These are phyloP conservation scores for Trypanosomatidae sp. DNA, from an alignment of 208 protist genomes.

Conservation along the genomic window DNA sequence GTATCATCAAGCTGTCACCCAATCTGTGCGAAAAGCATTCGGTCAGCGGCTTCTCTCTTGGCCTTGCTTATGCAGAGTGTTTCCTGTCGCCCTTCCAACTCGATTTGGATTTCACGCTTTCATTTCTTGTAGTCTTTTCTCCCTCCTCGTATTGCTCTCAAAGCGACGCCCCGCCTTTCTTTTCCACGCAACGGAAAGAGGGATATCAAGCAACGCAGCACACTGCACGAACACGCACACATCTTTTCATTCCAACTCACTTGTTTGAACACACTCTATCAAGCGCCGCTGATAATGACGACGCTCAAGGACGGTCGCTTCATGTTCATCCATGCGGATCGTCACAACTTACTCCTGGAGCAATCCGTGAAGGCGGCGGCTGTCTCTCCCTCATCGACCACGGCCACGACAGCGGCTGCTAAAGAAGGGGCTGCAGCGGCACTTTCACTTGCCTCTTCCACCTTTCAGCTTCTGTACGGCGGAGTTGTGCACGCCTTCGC, in stretches of 20 bases:
- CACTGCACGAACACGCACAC: neutral
- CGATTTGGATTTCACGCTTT: neutral
- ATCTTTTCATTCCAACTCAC: neutral
- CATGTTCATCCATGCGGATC: conserved; percentile 10
- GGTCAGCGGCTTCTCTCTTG: neutral
- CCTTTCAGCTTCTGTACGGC: conserved; percentile 38
- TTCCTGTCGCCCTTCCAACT: neutral
- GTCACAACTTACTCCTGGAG: conserved; percentile 8
- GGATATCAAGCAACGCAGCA: neutral
- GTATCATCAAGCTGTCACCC: neutral
- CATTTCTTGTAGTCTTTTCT: neutral
- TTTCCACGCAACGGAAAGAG: neutral
- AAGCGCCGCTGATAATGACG: neutral
- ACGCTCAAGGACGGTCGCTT: conserved; percentile 19
- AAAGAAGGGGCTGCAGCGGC: neutral
- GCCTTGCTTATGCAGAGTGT: neutral
- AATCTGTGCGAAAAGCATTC: neutral
- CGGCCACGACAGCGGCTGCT: neutral
- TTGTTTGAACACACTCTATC: neutral
- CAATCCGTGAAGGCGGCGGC: neutral
- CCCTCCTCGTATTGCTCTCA: neutral
- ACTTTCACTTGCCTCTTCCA: neutral
- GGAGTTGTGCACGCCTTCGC: conserved; percentile 33
- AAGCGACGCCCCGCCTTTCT: neutral
- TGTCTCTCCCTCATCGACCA: neutral